These are phyloP conservation scores for Glebionis coronaria DNA, from an alignment of 129 eudicot species.

Conservation along the genomic window DNA sequence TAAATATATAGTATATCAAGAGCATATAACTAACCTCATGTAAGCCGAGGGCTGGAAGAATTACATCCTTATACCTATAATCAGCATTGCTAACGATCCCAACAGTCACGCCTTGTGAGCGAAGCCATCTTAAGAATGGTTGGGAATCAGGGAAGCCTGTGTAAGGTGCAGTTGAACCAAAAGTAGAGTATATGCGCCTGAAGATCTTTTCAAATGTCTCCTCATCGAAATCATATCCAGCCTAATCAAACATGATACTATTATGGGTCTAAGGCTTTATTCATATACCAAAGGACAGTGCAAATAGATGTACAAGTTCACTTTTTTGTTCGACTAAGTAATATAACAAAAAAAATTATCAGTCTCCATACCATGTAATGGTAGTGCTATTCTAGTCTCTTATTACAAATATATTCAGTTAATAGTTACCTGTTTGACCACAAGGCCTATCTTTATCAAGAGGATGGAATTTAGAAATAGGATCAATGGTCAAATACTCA, in stretches of 20 bases:
- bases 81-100: slow-evolving; percentile 97
- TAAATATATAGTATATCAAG: not conserved
- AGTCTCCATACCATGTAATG: not conserved
- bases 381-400: too few relatives aligned
- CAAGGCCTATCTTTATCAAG: not conserved
- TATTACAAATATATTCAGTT: too few relatives aligned
- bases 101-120: slow-evolving; percentile 65
- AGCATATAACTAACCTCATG: slow-evolving; percentile 50
- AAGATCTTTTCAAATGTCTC: slow-evolving; percentile 93
- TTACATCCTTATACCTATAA: slow-evolving; percentile 89
- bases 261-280: slow-evolving; percentile 11
- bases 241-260: slow-evolving; percentile 42
- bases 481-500: not conserved
- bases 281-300: slow-evolving; percentile 10
- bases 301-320: not conserved
- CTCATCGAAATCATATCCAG: slow-evolving; percentile 94
- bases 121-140: slow-evolving; percentile 91
- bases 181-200: slow-evolving; percentile 79
- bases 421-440: not conserved
- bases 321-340: not conserved
- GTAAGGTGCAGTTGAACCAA: slow-evolving; percentile 97
- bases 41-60: slow-evolving; percentile 96
- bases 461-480: not conserved
- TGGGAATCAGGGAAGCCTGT: slow-evolving; percentile 73
- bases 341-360: not conserved